phyloP scores from a whole-genome alignment of 805 yeast genomes.

The Henningerozyma blattae region DNA sequence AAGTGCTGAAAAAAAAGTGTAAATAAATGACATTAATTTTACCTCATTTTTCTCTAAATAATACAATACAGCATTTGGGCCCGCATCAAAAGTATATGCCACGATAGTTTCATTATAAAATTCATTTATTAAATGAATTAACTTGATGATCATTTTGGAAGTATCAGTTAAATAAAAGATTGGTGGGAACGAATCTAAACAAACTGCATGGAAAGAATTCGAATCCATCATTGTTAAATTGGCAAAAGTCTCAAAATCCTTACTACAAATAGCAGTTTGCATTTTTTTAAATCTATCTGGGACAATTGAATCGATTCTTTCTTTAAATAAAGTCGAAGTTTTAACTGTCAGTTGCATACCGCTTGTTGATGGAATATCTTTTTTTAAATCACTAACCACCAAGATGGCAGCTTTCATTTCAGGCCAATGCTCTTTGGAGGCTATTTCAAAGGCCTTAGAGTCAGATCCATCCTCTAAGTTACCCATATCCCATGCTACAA shows the following conservation, averaged over 20 bases:
- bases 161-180: conserved; percentile 89
- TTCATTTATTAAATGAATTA: conserved; percentile 68
- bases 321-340: conserved; percentile 75
- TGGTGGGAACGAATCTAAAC: conserved; percentile 91
- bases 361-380: conserved; percentile 86
- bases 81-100: conserved; percentile 97
- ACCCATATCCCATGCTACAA: conserved; percentile 99
- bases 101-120: conserved; percentile 48
- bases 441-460: conserved; percentile 88
- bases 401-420: conserved; percentile 81
- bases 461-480: conserved; percentile 62
- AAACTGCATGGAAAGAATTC: conserved; percentile 96
- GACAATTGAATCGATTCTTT: conserved; percentile 71
- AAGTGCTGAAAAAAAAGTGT: conserved; percentile 44
- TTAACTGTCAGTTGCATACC: conserved; percentile 95
- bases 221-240: conserved; percentile 93
- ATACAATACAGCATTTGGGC: conserved; percentile 96
- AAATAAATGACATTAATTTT: conserved; percentile 59
- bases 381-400: conserved; percentile 87
- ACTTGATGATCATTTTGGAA: conserved; percentile 67
- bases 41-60: conserved; percentile 67
- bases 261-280: conserved; percentile 62
- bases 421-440: conserved; percentile 82
- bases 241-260: conserved; percentile 72
- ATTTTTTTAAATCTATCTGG: conserved; percentile 76